Conservation (phyloP, 371 early-diverging fungal genomes). For the Mucor ambiguus region DNA sequence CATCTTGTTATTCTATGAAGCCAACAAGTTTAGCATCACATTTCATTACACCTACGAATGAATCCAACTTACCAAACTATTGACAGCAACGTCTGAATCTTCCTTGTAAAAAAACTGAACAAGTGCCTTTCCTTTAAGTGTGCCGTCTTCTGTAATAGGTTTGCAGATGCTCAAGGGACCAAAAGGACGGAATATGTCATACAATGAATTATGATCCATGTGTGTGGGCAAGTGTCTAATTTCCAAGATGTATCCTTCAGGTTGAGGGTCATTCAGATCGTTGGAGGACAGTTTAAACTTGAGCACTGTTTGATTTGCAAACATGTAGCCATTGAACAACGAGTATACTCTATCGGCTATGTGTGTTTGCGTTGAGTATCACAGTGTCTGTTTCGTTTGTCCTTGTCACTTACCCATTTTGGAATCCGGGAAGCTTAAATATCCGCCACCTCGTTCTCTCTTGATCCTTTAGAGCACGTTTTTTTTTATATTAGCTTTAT, state of each 20-base stretch:
- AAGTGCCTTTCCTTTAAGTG: constrained; percentile 28
- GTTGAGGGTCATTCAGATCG: constrained; percentile 24
- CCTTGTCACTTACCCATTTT: constrained; percentile 27
- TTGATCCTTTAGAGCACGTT: constrained; percentile 25
- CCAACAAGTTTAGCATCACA: not conserved
- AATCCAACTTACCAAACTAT: constrained; percentile 29
- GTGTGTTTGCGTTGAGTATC: not conserved
- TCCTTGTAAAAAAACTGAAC: constrained; percentile 40
- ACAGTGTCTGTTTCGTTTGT: constrained; percentile 2
- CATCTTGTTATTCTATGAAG: constrained; percentile 20
- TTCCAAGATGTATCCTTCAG: constrained; percentile 32
- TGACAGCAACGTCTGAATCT: constrained; percentile 32
- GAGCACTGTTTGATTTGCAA: constrained; percentile 28
- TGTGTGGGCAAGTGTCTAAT: constrained; percentile 29
- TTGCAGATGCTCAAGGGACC: constrained; percentile 44
- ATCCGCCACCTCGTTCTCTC: constrained; percentile 36
- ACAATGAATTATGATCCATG: constrained; percentile 33
- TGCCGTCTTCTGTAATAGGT: constrained; percentile 24
- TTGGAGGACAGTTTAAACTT: constrained; percentile 28
- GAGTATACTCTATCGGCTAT: constrained; percentile 45
- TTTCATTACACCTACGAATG: not conserved
- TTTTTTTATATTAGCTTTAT: constrained; percentile 14
- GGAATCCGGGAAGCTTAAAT: constrained; percentile 33
- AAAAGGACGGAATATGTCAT: constrained; percentile 42
- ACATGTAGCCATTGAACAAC: constrained; percentile 35